Conservation (phyloP, 2,329 filamentous ascomycete species). For the Mycosphaerella arachidis region DNA sequence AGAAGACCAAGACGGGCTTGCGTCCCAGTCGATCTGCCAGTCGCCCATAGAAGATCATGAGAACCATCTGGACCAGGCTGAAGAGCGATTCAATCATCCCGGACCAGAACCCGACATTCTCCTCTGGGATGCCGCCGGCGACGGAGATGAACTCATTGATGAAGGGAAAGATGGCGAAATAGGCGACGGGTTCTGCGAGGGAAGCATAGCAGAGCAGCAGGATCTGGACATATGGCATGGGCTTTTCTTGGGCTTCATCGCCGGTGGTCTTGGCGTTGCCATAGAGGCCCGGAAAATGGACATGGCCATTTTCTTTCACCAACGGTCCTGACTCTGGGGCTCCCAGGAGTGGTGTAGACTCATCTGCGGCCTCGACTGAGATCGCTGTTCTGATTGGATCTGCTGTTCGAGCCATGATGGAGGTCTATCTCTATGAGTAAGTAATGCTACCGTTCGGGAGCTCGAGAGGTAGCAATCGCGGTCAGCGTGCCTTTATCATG, state of each 20-base stretch:
- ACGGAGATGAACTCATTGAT: conserved; percentile 71
- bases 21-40: conserved; percentile 65
- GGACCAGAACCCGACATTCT: conserved; percentile 76
- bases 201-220: conserved; percentile 68
- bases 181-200: conserved; percentile 72
- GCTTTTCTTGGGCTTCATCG: conserved; percentile 35
- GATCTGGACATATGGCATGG: conserved; percentile 62
- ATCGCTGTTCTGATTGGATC: conserved; percentile 12
- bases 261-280: conserved; percentile 2
- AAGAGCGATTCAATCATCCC: conserved; percentile 70
- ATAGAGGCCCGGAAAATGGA: conserved; percentile 2
- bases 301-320: conserved; percentile 8
- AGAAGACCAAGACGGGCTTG: conserved; percentile 66
- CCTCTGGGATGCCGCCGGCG: conserved; percentile 56
- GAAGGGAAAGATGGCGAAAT: conserved; percentile 75
- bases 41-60: conserved; percentile 71
- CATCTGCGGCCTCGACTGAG: conserved; percentile 14
- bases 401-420: conserved; percentile 14
- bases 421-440: background rate
- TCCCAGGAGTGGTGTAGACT: conserved; percentile 25
- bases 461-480: background rate
- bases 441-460: background rate
- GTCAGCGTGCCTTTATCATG: background rate
- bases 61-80: conserved; percentile 69
- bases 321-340: conserved; percentile 15